phyloP scores from a whole-genome alignment of 2,329 filamentous ascomycete genomes.

The Dendryphion nanum region DNA sequence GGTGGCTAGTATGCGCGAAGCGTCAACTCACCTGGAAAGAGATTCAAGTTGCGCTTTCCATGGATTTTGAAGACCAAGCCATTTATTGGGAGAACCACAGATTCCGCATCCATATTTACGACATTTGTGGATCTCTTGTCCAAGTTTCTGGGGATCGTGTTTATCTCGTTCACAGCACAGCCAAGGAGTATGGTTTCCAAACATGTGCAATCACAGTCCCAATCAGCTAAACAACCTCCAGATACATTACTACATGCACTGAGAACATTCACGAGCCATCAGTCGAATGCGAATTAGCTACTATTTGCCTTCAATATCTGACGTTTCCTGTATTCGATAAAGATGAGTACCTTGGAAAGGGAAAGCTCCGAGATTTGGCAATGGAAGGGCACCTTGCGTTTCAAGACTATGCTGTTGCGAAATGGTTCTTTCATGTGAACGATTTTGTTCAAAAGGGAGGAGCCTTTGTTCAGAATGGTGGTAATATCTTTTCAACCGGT shows the following conservation, averaged over 20 bases:
- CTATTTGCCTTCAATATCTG: conserved; percentile 25
- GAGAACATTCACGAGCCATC: conserved; percentile 18
- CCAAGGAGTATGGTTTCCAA: conserved; percentile 13
- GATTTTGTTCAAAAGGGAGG: conserved; percentile 19
- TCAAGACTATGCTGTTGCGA: conserved; percentile 30
- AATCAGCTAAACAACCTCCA: conserved; percentile 3
- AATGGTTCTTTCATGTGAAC: conserved; percentile 29
- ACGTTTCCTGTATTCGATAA: conserved; percentile 14
- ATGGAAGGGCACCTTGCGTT: conserved; percentile 22
- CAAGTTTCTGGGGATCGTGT: conserved; percentile 12
- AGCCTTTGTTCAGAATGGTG: conserved; percentile 13
- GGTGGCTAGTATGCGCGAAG: conserved; percentile 29
- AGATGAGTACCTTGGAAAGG: background rate
- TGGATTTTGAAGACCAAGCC: conserved; percentile 13
- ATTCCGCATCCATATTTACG: conserved; percentile 21
- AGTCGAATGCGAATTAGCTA: conserved; percentile 24
- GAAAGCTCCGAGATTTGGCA: conserved; percentile 10
- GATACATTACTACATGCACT: conserved; percentile 18
- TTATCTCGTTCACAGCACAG: conserved; percentile 21
- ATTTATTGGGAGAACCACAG: conserved; percentile 19
- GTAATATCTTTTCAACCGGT: conserved; percentile 1
- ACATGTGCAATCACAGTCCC: background rate
- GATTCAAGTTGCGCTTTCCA: conserved; percentile 25
- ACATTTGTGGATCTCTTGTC: conserved; percentile 24
- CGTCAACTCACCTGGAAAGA: conserved; percentile 24